Conservation (phyloP, 2,329 filamentous ascomycete genomes). For the Coniochaeta prunicola region DNA sequence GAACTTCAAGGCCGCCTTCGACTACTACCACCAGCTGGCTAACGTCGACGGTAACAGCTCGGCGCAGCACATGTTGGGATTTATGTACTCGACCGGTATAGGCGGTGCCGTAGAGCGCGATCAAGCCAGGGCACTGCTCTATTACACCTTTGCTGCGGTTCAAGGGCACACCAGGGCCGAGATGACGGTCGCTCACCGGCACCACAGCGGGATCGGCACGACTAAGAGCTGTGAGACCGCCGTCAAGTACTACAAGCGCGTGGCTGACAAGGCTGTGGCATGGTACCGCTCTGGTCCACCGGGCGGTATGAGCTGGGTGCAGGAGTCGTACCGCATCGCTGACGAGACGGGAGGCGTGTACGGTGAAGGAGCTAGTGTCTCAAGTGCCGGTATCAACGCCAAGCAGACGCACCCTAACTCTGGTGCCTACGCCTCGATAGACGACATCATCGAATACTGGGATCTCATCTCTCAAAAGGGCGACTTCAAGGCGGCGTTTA, state of each 20-base stretch:
- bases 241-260: constrained; percentile 81
- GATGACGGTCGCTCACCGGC: constrained; percentile 87
- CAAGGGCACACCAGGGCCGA: constrained; percentile 77
- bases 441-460: constrained; percentile 91
- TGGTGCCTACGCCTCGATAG: constrained; percentile 77
- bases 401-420: constrained; percentile 65
- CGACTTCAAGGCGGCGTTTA: constrained; percentile 80
- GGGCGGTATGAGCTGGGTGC: constrained; percentile 70
- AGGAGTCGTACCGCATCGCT: constrained; percentile 76
- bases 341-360: constrained; percentile 91
- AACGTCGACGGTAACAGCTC: constrained; percentile 76
- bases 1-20: constrained; percentile 72
- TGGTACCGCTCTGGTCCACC: constrained; percentile 89
- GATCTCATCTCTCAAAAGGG: constrained; percentile 87
- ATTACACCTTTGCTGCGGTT: constrained; percentile 89
- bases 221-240: constrained; percentile 80
- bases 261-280: constrained; percentile 84
- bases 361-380: constrained; percentile 86
- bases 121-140: constrained; percentile 85
- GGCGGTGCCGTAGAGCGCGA: constrained; percentile 74
- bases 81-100: constrained; percentile 93
- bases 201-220: constrained; percentile 79
- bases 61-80: constrained; percentile 89
- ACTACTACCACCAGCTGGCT: constrained; percentile 73
- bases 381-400: constrained; percentile 79